Percentiles rank a stretch among this genome's conserved stretches.
These are phyloP conservation scores for Amylostereum areolatum DNA, from an alignment of 1,284 basidiomycete species.

Conservation along the genomic window DNA sequence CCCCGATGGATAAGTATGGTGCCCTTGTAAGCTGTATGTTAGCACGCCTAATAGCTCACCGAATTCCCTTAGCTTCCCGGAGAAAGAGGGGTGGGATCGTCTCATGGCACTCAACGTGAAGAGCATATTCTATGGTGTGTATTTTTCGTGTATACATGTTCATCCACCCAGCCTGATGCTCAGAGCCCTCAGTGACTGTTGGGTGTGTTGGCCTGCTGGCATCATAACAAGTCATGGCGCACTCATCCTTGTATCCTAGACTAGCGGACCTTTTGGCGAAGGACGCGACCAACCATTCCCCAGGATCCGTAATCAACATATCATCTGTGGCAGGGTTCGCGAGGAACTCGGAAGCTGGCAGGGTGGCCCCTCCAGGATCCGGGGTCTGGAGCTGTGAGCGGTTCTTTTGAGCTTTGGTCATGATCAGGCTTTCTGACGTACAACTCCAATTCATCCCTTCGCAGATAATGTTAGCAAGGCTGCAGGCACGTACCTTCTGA, in stretches of 20 bases:
- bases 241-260: slow-evolving; percentile 23
- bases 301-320: slow-evolving; percentile 76
- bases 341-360: slow-evolving; percentile 42
- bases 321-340: slow-evolving; percentile 68
- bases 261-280: slow-evolving; percentile 62
- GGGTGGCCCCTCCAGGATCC: slow-evolving; percentile 47
- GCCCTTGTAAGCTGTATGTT: background rate
- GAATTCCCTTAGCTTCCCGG: slow-evolving; percentile 45
- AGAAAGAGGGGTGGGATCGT: slow-evolving; percentile 81
- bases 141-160: background rate
- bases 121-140: slow-evolving; percentile 71
- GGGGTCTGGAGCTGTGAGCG: slow-evolving; percentile 82
- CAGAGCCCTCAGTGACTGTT: slow-evolving; percentile 45
- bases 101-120: slow-evolving; percentile 78
- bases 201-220: slow-evolving; percentile 37
- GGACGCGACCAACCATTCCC: slow-evolving; percentile 60
- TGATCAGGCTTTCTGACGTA: too few relatives aligned
- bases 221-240: slow-evolving; percentile 5
- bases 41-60: background rate
- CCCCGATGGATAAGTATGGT: slow-evolving; percentile 49
- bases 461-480: slow-evolving; percentile 78
- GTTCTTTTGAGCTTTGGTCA: background rate
- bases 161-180: slow-evolving; percentile 3
- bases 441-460: background rate
- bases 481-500: slow-evolving; percentile 35